Percentiles rank a stretch among this genome's conserved stretches.
These are phyloP conservation scores for Fusarium sp. DNA, from an alignment of 2,329 filamentous ascomycete species.

Conservation along the genomic window DNA sequence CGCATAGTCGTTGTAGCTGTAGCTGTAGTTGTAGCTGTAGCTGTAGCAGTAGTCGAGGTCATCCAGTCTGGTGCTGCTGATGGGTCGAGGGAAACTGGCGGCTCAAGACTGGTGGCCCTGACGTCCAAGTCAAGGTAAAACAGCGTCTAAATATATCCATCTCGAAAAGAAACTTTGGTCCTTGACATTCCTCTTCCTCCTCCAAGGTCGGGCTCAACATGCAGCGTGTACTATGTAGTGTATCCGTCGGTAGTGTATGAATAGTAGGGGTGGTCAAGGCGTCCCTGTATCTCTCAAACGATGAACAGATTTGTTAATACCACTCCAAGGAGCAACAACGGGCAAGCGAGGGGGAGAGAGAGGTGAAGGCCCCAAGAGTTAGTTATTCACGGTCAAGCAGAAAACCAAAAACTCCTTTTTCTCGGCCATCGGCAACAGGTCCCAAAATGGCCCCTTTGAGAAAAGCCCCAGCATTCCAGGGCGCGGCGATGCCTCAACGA, in stretches of 20 bases:
- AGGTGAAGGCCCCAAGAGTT: background rate
- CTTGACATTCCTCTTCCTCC: background rate
- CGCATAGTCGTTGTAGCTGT: conserved; percentile 27
- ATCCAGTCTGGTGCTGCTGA: conserved; percentile 1
- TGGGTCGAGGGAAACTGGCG: background rate
- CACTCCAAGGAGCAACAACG: background rate
- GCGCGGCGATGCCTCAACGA: conserved; percentile 38
- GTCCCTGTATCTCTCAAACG: background rate
- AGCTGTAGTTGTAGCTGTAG: no score
- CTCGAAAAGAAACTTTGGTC: conserved; percentile 1
- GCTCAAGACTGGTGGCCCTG: background rate
- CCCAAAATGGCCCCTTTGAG: conserved; percentile 16
- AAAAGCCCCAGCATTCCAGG: conserved; percentile 25
- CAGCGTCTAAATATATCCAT: conserved; percentile 28
- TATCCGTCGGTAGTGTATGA: background rate
- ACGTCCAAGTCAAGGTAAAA: background rate
- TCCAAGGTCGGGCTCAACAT: conserved; percentile 6
- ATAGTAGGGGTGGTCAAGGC: conserved; percentile 7
- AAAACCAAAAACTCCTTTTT: conserved; percentile 6
- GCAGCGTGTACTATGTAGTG: background rate
- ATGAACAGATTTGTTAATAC: background rate
- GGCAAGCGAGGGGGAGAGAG: background rate
- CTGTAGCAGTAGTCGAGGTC: no score
- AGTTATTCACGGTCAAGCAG: background rate
- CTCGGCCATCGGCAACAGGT: background rate